Conservation (phyloP, 345 rosid species). For the Boechera retrofracta region DNA sequence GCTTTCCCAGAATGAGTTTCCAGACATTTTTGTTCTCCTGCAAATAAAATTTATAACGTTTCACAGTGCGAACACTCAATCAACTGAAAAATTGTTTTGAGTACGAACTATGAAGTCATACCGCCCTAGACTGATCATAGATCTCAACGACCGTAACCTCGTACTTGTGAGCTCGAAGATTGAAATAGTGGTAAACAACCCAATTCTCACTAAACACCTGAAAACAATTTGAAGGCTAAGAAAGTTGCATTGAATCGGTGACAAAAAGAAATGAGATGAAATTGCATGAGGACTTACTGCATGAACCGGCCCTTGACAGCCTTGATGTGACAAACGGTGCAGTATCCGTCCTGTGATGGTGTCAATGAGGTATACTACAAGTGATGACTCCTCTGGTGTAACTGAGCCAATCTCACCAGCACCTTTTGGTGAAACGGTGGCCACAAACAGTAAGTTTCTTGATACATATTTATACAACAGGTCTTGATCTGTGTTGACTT, state of each 20-base stretch:
- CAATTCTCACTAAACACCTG: slow-evolving; percentile 98
- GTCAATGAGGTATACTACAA: slow-evolving; percentile 88
- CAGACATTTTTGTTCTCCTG: slow-evolving; percentile 97
- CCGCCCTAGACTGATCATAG: slow-evolving; percentile 98
- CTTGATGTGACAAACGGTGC: slow-evolving; percentile 93
- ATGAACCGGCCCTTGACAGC: slow-evolving; percentile 92
- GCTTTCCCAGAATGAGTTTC: slow-evolving; percentile 96
- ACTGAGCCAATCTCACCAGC: slow-evolving; percentile 86
- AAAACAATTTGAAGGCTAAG: slow-evolving; percentile 43
- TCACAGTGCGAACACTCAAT: slow-evolving; percentile 14
- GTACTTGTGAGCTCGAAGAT: slow-evolving; percentile 93
- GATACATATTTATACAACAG: slow-evolving; percentile 92
- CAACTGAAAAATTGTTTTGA: slow-evolving; percentile 6
- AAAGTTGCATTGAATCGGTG: slow-evolving; percentile 22
- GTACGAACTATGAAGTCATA: slow-evolving; percentile 46
- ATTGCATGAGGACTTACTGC: slow-evolving; percentile 62
- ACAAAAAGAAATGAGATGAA: slow-evolving; percentile 29
- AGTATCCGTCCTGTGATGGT: slow-evolving; percentile 90
- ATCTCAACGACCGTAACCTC: slow-evolving; percentile 97
- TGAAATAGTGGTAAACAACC: slow-evolving; percentile 98
- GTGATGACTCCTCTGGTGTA: slow-evolving; percentile 83
- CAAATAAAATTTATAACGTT: slow-evolving; percentile 31
- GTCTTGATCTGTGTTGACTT: slow-evolving; percentile 84
- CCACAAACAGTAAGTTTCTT: slow-evolving; percentile 84
- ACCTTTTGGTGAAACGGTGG: slow-evolving; percentile 87